Percentiles rank a stretch among this genome's conserved stretches.
phyloP scores from a whole-genome alignment of 306 rosid species.

The Rubus idaeus region DNA sequence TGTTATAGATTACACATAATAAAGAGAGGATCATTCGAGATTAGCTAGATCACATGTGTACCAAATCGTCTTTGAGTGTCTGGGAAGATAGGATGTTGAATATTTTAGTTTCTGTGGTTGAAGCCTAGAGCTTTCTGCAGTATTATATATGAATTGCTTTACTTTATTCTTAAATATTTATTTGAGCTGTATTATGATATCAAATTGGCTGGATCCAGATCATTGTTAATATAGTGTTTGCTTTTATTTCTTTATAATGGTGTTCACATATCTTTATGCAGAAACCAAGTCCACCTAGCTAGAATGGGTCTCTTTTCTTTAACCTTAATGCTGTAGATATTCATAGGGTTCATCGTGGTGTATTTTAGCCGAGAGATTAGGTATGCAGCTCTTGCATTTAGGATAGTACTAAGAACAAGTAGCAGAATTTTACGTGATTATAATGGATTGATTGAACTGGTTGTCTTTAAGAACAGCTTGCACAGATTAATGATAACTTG shows the following conservation, averaged over 20 bases:
- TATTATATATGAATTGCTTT: not conserved
- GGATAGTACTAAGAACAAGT: not conserved
- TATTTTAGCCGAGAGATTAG: not conserved
- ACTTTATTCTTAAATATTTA: not conserved
- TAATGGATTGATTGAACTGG: not conserved
- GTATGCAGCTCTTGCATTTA: not conserved
- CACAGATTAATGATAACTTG: not conserved
- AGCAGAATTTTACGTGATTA: not conserved
- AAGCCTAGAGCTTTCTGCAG: slow-evolving; percentile 4
- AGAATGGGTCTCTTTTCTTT: not conserved
- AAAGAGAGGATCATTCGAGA: not conserved
- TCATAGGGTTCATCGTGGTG: not conserved
- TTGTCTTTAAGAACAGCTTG: not conserved
- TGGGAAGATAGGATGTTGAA: not conserved
- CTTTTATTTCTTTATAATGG: not conserved
- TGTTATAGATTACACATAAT: not conserved
- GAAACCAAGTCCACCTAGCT: not conserved
- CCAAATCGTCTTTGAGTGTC: not conserved
- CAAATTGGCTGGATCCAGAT: slow-evolving; percentile 16
- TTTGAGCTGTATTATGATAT: not conserved
- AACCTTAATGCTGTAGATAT: not conserved
- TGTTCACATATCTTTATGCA: slow-evolving; percentile 2
- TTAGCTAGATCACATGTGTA: not conserved
- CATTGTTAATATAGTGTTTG: not conserved
- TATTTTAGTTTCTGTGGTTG: slow-evolving; percentile 11